Evolutionary conservation across 2,329 filamentous ascomycete genomes (phyloP), one percentile per base, ranked within the genome.

Genomic region (Cercospora sp.): DNA sequence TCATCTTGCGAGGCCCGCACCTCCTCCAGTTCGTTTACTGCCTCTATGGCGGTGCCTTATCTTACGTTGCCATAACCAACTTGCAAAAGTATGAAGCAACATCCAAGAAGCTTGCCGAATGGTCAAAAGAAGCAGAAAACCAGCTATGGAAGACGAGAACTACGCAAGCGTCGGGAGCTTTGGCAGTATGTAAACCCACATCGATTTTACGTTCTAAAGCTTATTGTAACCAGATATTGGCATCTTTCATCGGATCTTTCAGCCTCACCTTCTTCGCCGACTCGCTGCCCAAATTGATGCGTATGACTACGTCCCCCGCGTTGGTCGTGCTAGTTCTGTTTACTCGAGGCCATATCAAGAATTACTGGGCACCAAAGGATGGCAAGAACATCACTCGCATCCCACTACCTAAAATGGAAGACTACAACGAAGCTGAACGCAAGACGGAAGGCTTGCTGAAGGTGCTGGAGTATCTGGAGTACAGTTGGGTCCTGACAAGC

Each of bases 1-100:
- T 64, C 30, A 39, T 76, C 64, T 53, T 77, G 7, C 70, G 70
- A 10, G 64, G 75, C 13, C 70, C 81, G 66, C 80, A 82, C 70
- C 58, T 78, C n/a, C 72, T 72, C 31, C 83, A 83, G 70, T 75
- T 80, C 16, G 71, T 75, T 16, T 78, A 83, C 33, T 75, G 77
- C n/a, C 75, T 71, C 57, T 84, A 83, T 72, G 82, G 81, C 70
- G 79, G 77, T 53, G 78, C 78, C 64, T 77, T 82, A 16, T 81
- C 81, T 63, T 81, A 79, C 67, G 73, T 78, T 57, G 79, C 83
- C 55, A 81, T 84, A 71, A 77, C 73, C 42, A 82, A 82, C 66
- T 79, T 84, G 4, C 78, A 55, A 76, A 33, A 78, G 61, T 84
- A 84, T 72, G 82, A 85, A 72, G 75, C 79, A n/a, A 79, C 78